Evolutionary conservation across 1,284 basidiomycete species (phyloP).

Genomic region (Trichosporon faecale): DNA sequence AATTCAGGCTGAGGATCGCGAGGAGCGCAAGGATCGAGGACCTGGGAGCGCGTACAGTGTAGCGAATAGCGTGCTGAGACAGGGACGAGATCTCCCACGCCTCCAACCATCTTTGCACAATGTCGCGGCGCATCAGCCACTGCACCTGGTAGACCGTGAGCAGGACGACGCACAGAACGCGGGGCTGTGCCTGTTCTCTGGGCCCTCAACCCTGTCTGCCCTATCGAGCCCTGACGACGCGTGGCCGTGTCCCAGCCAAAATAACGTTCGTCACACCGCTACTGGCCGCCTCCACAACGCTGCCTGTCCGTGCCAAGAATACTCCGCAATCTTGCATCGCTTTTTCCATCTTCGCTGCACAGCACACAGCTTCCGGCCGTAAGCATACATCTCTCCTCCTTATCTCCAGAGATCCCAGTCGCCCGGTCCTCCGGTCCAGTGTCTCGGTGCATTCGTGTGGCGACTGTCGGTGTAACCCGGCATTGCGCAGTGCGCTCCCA

Average conservation of each 20-base stretch:
- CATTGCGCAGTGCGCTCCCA: neutral
- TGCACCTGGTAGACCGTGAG: neutral
- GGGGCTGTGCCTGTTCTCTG: neutral
- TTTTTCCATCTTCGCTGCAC: neutral
- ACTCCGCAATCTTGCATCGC: neutral
- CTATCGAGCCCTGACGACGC: neutral
- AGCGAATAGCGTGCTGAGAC: neutral
- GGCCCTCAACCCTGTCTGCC: neutral
- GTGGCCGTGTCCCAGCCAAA: neutral
- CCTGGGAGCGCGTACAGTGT: neutral
- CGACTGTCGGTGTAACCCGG: too few species aligned
- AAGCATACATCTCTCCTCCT: neutral
- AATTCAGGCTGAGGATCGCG: neutral
- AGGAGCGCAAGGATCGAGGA: neutral
- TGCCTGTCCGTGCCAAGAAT: neutral
- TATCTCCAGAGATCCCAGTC: too few species aligned
- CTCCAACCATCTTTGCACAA: neutral
- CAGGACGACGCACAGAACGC: neutral
- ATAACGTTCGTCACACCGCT: neutral
- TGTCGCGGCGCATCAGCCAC: neutral
- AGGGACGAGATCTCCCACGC: constrained; percentile 1
- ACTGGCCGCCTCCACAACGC: neutral
- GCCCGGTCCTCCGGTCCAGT: too few species aligned
- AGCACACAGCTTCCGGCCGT: neutral
- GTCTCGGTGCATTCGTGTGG: too few species aligned